Evolutionary conservation across 2,329 filamentous ascomycete genomes (phyloP), one percentile per base, ranked within the genome.

Genomic region (Truncatella angustata): DNA sequence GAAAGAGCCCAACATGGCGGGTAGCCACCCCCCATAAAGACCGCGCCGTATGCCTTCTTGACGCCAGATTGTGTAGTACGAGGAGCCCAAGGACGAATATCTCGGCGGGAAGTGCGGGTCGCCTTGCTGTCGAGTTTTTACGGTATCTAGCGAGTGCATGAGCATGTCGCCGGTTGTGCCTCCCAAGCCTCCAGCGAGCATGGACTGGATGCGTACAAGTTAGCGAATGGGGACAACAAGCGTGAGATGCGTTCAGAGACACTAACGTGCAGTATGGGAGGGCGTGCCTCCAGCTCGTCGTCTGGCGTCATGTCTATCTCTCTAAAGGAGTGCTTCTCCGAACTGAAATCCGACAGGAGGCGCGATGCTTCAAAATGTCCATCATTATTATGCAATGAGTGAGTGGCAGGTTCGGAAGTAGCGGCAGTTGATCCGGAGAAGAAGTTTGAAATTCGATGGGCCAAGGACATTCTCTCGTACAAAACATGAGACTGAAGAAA

Each of bases 71-170:
- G 88, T 97, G 66, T 88, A 83, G 73, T 97, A 99, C 4, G 93
- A 94, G 53, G 88, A 89, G 35, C 88, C 89, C 70, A 97, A 85
- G 14, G 91, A 93, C 10, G 88, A 87, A 73, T 99, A 99, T 73
- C 90, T 96, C 1, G 94, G 88, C 20, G 94, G 94, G 55, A 96
- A 82, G 67, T 94, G 88, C 40, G 93, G 92, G 66, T 97, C 94
- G 64, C 93, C 94, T 73, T 99, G 94, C 70, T 99, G 95, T 61
- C 94, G 84, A 43, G 94, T 99, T 75, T 99, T 99, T 63, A 99
- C 94, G 1, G 94, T 99, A 71, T 99, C 94, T 65, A 99, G 82
- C 42, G 93, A 97, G 75, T 99, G 94, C 94, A 99, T 99, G 60
- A 99, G 77, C 81, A 99, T 88, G 71, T 99, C 94, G 54, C 95